Conservation (phyloP, 345 rosid species). For the Adansonia digitata region DNA sequence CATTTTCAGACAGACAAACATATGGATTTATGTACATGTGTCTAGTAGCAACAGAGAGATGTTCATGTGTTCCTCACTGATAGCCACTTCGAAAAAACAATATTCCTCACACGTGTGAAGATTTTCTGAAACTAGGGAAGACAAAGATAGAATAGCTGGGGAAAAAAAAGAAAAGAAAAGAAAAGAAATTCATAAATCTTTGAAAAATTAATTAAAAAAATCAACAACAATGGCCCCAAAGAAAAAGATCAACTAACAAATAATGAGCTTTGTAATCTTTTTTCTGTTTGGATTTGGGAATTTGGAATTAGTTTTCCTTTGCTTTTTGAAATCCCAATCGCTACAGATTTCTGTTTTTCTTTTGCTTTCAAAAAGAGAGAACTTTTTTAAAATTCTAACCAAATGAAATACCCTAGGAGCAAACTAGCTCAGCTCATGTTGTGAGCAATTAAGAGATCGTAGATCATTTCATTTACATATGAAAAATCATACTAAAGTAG, state of each 20-base stretch:
- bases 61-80: neutral
- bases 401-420: too few species aligned
- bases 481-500: constrained; percentile 4
- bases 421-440: too few species aligned
- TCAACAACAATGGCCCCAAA: neutral
- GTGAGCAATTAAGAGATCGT: constrained; percentile 1
- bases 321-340: too few species aligned
- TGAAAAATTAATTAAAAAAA: too few species aligned
- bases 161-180: neutral
- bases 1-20: neutral
- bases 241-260: neutral
- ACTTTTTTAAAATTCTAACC: too few species aligned
- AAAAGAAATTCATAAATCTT: neutral
- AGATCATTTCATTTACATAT: constrained; percentile 18
- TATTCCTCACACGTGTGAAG: neutral
- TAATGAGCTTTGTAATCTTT: neutral
- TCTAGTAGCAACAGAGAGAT: constrained; percentile 2
- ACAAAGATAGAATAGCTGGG: neutral
- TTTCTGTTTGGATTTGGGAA: too few species aligned
- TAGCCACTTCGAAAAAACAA: constrained; percentile 1
- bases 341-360: too few species aligned
- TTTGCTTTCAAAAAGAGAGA: too few species aligned
- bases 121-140: constrained; percentile 12
- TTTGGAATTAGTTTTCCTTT: too few species aligned
- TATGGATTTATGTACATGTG: constrained; percentile 4